Base-by-base conservation (phyloP, 1,284 basidiomycete species). In the Athelia psychrophila region DNA sequence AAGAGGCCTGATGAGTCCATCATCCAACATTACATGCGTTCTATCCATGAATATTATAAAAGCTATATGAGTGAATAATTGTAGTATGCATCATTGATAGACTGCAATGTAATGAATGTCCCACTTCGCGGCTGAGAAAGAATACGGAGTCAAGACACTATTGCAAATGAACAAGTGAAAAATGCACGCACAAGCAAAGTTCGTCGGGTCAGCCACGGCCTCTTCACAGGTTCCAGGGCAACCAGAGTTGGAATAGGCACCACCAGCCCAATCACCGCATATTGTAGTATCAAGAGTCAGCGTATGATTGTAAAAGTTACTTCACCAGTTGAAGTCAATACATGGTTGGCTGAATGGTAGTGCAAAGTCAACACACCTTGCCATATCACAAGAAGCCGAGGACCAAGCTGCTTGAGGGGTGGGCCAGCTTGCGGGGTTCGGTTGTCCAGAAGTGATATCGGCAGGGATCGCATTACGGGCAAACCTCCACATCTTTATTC, bases 401-500 rank as follows among this genome's bases (percentile, higher is more conserved):
- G 80, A 78, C 76, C 81, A 94, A 56, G 78, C 75, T 9, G 88
- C 91, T 19, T 66, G 72, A 8, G 92, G 90, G 10, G 65, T 65
- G 12, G 83, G 82, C 92, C 92, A 95, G 3, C 61, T 66, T 10
- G 70, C 60, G 1, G 91, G 91, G 52, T 81, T 67, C 1, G 90
- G 92, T 15, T 59, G 66, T 49, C 75, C 67, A 15, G 64, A 64
- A 3, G 69, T 72, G 65, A 95, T 84, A 66, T 95, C 91, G 4
- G 57, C 47, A 1, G 93, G 93, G 48, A 95, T 84, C 6, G 73
- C 64, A 24, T 61, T 62, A 36, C 92, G 80, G 24, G 79, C 59
- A 74, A 93, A 93, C 64, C 81, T 82, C 88, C 90, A 96, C 45
- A 94, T 77, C 48, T 74, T 78, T 65, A 96, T 84, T 3, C 88